phyloP scores from a whole-genome alignment of 345 rosid species.

The Euclidium syriacum region DNA sequence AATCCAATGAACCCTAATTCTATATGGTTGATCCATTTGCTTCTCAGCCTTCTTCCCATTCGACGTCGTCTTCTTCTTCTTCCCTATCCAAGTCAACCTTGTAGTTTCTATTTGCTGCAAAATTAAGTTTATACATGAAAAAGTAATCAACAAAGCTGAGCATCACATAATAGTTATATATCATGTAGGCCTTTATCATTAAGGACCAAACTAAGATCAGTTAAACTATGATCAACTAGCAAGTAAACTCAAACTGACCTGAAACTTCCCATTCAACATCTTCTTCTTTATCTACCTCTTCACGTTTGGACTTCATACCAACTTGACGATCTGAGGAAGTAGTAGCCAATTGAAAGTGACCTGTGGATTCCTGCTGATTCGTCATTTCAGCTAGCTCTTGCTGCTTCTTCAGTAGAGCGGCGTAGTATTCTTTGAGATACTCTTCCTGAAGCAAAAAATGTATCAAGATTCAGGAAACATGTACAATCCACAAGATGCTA shows the following conservation, averaged over 20 bases:
- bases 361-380: slow-evolving; percentile 39
- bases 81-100: slow-evolving; percentile 63
- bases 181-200: too few relatives aligned
- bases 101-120: slow-evolving; percentile 44
- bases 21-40: background rate
- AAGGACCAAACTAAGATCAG: too few relatives aligned
- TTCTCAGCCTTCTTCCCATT: slow-evolving; percentile 77
- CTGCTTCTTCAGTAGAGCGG: slow-evolving; percentile 59
- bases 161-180: too few relatives aligned
- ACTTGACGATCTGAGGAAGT: slow-evolving; percentile 54
- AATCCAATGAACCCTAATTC: too few relatives aligned
- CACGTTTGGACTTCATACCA: slow-evolving; percentile 73
- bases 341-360: slow-evolving; percentile 29
- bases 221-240: too few relatives aligned
- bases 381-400: slow-evolving; percentile 52
- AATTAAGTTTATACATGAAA: background rate
- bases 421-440: slow-evolving; percentile 72
- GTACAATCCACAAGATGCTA: too few relatives aligned
- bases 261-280: slow-evolving; percentile 65
- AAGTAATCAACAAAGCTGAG: too few relatives aligned
- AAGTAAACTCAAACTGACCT: too few relatives aligned
- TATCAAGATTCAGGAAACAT: too few relatives aligned
- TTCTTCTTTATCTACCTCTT: slow-evolving; percentile 57
- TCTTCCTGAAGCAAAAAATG: slow-evolving; percentile 73
- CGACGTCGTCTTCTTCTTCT: slow-evolving; percentile 60